Percentiles rank a stretch among this genome's conserved stretches.
Conservation (phyloP, 257 asterid species). For the Solanum etuberosum region DNA sequence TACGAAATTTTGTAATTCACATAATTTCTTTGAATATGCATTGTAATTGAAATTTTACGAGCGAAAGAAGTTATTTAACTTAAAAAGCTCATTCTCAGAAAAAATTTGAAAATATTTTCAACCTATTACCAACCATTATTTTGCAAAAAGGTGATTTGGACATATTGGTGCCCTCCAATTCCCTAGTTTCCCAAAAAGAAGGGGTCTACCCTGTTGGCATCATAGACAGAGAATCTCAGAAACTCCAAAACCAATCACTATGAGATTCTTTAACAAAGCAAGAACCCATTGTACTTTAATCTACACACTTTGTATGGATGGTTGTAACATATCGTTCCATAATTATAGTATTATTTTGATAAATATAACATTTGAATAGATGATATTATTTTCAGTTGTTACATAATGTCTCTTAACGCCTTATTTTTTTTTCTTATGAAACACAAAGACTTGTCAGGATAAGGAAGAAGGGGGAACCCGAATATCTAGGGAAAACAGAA, state of each 20-base stretch:
- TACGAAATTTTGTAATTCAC: background rate
- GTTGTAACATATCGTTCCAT: background rate
- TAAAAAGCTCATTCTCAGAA: background rate
- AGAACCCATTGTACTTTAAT: background rate
- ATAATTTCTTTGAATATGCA: too few species aligned
- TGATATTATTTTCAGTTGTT: fast-evolving
- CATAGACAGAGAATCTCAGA: background rate
- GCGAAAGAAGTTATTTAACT: too few species aligned
- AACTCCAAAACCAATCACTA: background rate
- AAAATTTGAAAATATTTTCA: background rate
- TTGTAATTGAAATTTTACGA: background rate
- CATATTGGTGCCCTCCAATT: background rate
- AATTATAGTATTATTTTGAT: background rate
- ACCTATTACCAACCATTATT: background rate
- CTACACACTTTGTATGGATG: background rate
- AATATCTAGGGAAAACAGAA: too few species aligned
- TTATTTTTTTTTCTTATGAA: too few species aligned
- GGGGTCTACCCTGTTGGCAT: background rate
- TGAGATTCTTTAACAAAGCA: background rate
- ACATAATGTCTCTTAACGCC: background rate
- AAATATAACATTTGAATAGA: background rate
- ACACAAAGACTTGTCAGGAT: background rate
- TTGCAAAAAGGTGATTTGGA: background rate
- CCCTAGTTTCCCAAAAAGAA: background rate
- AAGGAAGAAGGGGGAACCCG: background rate